A percentile compares a stretch with the other conserved stretches of the same genome.
Conservation (phyloP, 768 basidiomycete genomes). For the Scleroderma bovista region DNA sequence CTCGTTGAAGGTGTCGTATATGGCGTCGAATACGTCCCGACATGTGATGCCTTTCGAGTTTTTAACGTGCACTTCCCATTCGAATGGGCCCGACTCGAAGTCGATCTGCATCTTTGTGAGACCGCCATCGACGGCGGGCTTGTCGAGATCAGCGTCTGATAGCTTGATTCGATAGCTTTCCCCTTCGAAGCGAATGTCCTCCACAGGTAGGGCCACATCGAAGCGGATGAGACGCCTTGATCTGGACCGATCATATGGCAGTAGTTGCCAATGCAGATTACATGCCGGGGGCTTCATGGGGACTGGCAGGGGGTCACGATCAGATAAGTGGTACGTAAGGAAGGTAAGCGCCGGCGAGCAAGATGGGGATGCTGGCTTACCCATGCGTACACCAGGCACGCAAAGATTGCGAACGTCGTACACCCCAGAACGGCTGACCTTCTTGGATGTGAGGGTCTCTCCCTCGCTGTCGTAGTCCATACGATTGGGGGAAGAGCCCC, state of each 20-base stretch:
- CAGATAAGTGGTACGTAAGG: slow-evolving; percentile 24
- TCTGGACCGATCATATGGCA: slow-evolving; percentile 33
- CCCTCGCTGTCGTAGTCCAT: slow-evolving; percentile 29
- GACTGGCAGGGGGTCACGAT: slow-evolving; percentile 23
- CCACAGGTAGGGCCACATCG: slow-evolving; percentile 45
- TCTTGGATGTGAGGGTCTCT: slow-evolving; percentile 18
- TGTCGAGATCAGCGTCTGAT: slow-evolving; percentile 35
- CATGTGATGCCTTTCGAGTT: slow-evolving; percentile 42
- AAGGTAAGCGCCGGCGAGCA: slow-evolving; percentile 3
- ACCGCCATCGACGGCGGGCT: slow-evolving; percentile 38
- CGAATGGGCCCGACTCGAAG: slow-evolving; percentile 32
- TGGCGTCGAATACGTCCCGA: slow-evolving; percentile 54
- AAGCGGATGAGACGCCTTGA: slow-evolving; percentile 40
- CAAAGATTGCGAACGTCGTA: slow-evolving; percentile 21
- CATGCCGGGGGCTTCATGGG: slow-evolving; percentile 37
- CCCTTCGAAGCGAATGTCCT: slow-evolving; percentile 20
- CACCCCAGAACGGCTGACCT: slow-evolving; percentile 8
- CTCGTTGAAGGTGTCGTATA: slow-evolving; percentile 44
- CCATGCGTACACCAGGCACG: slow-evolving; percentile 17
- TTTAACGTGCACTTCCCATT: slow-evolving; percentile 39
- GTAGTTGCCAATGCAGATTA: slow-evolving; percentile 44
- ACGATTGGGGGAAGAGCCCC: slow-evolving; percentile 7
- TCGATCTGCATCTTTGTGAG: slow-evolving; percentile 47
- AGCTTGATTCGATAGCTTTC: slow-evolving; percentile 22
- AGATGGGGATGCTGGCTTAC: slow-evolving; percentile 12